Base-by-base conservation (phyloP, 768 basidiomycete genomes). In the Dacryopinax primogenitus region DNA sequence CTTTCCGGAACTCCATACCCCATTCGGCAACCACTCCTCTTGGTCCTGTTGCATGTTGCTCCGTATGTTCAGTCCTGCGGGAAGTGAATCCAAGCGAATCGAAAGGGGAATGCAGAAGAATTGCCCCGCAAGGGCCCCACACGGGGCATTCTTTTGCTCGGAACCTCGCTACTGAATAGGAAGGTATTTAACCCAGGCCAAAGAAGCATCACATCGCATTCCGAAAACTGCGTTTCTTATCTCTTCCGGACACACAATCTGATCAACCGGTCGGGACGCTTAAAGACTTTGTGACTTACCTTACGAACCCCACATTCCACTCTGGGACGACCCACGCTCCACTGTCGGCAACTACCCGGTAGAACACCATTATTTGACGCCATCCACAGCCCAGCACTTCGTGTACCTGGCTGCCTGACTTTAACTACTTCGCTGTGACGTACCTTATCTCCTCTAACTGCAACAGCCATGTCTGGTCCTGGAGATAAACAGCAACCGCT, bases 11-110 rank as follows among this genome's bases (percentile, higher is more conserved):
- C 13, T 15, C 13, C 23, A 30, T 58, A 13, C 51, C 51, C 51
- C 51, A 58, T 58, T 58, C 26, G 51, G 51, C 51, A 58, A 58
- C 30, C 3, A 28, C 51, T 58, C 51, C 51, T 30, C 51, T n/a
- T 39, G 37, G 37, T n/a, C 37, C 37, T 39, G 37, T 11, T n/a
- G 51, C 51, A 58, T 30, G 51, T 58, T 58, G n/a, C 51, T 21
- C 51, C 51, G 51, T 30, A 18, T 21, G 51, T 13, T 23, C 26
- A 21, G 51, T 28, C 51, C 51, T n/a, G n/a, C n/a, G n/a, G n/a
- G n/a, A n/a, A 30, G 12, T 30, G 32, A 21, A 39, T 39, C 37
- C 12, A 39, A 39, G 11, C 37, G 37, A 39, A 39, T 39, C 37
- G n/a, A n/a, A n/a, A n/a, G n/a, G n/a, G n/a, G n/a, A n/a, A n/a